Percentiles rank a stretch among this genome's conserved stretches.
Evolutionary conservation across 306 rosid genomes (phyloP).

Genomic region (Cicer pinnatifidum): DNA sequence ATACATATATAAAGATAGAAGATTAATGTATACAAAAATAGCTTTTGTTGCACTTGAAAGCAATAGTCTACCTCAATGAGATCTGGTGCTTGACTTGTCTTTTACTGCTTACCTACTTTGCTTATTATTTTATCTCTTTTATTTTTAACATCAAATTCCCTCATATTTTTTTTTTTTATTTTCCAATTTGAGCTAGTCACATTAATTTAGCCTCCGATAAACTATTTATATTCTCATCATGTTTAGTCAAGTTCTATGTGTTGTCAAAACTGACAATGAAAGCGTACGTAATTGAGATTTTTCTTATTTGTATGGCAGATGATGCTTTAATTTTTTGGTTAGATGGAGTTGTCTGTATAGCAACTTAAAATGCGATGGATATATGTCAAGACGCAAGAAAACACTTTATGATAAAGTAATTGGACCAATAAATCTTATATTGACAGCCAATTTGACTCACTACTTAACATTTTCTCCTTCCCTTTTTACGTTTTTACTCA

Average conservation of each 20-base stretch:
- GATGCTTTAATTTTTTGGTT: neutral
- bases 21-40: slow-evolving; percentile 8
- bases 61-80: slow-evolving; percentile 30
- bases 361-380: neutral
- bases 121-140: neutral
- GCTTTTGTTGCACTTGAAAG: slow-evolving; percentile 35
- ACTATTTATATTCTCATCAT: neutral
- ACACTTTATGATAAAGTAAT: neutral
- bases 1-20: neutral
- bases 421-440: slow-evolving; percentile 9
- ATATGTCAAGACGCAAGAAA: slow-evolving; percentile 1
- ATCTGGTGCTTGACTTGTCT: slow-evolving; percentile 32
- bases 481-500: slow-evolving; percentile 1
- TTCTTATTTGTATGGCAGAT: slow-evolving; percentile 19
- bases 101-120: slow-evolving; percentile 25
- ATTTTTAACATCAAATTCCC: neutral
- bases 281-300: neutral
- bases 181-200: slow-evolving; percentile 5
- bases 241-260: slow-evolving; percentile 4
- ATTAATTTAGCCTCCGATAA: neutral
- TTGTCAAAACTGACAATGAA: slow-evolving; percentile 10
- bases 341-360: neutral
- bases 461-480: slow-evolving; percentile 17
- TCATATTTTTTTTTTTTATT: neutral
- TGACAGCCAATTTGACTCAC: neutral